Conservation (phyloP, 2,329 filamentous ascomycete species). For the Tolypocladium inflatum region DNA sequence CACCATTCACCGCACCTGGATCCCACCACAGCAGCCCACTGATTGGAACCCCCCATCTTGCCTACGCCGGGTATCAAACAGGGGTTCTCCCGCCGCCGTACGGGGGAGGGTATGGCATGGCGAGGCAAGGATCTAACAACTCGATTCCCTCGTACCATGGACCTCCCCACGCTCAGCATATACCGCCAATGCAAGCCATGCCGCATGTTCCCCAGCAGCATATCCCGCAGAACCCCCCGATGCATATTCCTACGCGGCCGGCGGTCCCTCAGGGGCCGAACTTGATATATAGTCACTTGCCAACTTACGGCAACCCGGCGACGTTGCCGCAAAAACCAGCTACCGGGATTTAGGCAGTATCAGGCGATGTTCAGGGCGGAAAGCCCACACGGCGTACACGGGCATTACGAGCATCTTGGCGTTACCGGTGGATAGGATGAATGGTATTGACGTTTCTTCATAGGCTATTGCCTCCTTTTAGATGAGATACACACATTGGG, state of each 20-base stretch:
- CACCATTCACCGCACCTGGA: slow-evolving; percentile 36
- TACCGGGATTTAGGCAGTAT: slow-evolving; percentile 33
- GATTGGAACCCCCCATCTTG: slow-evolving; percentile 39
- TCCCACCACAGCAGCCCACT: slow-evolving; percentile 45
- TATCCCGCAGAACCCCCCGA: slow-evolving; percentile 30
- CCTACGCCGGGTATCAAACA: slow-evolving; percentile 39
- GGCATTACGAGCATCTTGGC: slow-evolving; percentile 27
- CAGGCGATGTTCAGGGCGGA: slow-evolving; percentile 13
- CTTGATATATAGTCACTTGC: slow-evolving; percentile 43
- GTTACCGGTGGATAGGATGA: slow-evolving; percentile 27
- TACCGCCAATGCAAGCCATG: slow-evolving; percentile 28
- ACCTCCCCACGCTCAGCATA: slow-evolving; percentile 26
- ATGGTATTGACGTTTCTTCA: slow-evolving; percentile 17
- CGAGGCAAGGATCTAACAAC: slow-evolving; percentile 45
- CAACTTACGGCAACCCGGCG: slow-evolving; percentile 49
- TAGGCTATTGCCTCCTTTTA: slow-evolving; percentile 11
- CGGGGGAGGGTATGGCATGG: slow-evolving; percentile 43
- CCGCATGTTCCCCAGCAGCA: slow-evolving; percentile 30
- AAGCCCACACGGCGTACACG: slow-evolving; percentile 21
- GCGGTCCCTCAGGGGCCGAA: slow-evolving; percentile 30
- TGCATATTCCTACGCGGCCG: slow-evolving; percentile 37
- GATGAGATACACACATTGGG: slow-evolving; percentile 2
- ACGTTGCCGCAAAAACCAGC: slow-evolving; percentile 51
- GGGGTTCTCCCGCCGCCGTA: slow-evolving; percentile 34
- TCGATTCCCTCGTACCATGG: slow-evolving; percentile 42